Conservation (phyloP, 768 basidiomycete genomes). For the Mycena sanguinolenta region DNA sequence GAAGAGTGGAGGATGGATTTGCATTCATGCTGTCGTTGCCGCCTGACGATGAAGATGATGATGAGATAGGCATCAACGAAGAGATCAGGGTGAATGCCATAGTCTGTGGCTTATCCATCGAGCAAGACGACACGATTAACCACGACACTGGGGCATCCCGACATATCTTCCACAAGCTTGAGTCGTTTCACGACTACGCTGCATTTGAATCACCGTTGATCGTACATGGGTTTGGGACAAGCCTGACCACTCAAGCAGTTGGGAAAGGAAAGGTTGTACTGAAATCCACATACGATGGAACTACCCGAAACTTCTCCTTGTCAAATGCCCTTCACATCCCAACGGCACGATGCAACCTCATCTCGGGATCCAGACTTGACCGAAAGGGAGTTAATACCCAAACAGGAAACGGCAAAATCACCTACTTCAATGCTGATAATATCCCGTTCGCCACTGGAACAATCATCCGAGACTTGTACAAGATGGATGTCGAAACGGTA, state of each 20-base stretch:
- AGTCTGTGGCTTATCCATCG: not conserved
- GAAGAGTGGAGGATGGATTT: not conserved
- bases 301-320: too few relatives aligned
- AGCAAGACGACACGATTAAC: constrained; percentile 8
- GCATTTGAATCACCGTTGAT: constrained; percentile 12
- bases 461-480: too few relatives aligned
- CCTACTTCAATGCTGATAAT: constrained; percentile 11
- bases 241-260: constrained; percentile 20
- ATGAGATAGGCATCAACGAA: constrained; percentile 20
- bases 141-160: constrained; percentile 36
- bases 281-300: too few relatives aligned
- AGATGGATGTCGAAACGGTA: too few relatives aligned
- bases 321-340: too few relatives aligned
- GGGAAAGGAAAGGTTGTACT: constrained; percentile 29
- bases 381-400: constrained; percentile 27
- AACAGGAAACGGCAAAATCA: constrained; percentile 22
- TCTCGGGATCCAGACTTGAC: constrained; percentile 28
- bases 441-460: too few relatives aligned
- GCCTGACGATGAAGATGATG: not conserved
- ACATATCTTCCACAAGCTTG: constrained; percentile 24
- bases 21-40: too few relatives aligned
- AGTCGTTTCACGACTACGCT: constrained; percentile 22
- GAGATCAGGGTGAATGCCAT: constrained; percentile 12
- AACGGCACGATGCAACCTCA: constrained; percentile 25
- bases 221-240: constrained; percentile 24